Evolutionary conservation across 2,329 filamentous ascomycete species (phyloP).

Genomic region (Cladosporium sp.): DNA sequence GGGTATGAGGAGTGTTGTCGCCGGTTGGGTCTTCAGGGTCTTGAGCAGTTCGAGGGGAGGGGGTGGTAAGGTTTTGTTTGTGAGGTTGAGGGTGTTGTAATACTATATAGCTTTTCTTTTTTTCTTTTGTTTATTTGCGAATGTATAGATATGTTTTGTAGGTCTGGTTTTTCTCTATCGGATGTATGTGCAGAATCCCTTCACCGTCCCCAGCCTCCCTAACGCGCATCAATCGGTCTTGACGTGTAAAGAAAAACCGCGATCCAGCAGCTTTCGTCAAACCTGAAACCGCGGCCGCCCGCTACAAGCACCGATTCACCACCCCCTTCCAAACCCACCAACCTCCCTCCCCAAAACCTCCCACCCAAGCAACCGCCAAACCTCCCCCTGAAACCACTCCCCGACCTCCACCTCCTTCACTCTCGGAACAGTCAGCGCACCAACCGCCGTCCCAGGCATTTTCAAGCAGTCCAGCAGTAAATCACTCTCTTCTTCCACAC

Average conservation of each 20-base stretch:
- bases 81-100: background rate
- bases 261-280: too few relatives aligned
- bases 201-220: too few relatives aligned
- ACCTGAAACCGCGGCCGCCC: too few relatives aligned
- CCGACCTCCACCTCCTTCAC: constrained; percentile 37
- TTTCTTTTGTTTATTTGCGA: too few relatives aligned
- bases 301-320: too few relatives aligned
- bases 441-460: constrained; percentile 31
- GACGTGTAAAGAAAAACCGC: too few relatives aligned
- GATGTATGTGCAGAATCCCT: too few relatives aligned
- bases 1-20: constrained; percentile 48
- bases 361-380: constrained; percentile 57
- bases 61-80: constrained; percentile 3
- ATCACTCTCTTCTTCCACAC: constrained; percentile 27
- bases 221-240: too few relatives aligned
- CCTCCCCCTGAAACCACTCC: constrained; percentile 52
- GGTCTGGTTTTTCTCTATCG: too few relatives aligned
- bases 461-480: constrained; percentile 39
- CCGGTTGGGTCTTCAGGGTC: constrained; percentile 24
- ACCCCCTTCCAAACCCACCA: background rate
- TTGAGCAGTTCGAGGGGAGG: background rate
- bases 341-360: constrained; percentile 30
- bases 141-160: too few relatives aligned
- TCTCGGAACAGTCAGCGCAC: constrained; percentile 27
- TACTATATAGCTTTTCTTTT: too few relatives aligned